phyloP scores from a whole-genome alignment of 306 rosid genomes.

The Mucuna pruriens region DNA sequence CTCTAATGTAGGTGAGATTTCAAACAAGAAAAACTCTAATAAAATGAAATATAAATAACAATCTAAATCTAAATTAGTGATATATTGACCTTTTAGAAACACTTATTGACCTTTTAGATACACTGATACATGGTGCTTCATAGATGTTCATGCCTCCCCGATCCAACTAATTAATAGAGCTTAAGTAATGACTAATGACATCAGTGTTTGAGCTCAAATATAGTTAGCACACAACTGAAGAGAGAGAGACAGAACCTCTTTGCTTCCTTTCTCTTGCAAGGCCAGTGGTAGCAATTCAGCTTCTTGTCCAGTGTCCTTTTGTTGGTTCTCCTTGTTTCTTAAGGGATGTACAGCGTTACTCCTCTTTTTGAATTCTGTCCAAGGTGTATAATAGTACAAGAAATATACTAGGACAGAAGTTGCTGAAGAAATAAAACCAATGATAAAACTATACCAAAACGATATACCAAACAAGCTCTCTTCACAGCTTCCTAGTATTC shows the following conservation, averaged over 20 bases:
- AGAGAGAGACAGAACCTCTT: conserved; percentile 41
- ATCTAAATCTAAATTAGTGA: too few relatives aligned
- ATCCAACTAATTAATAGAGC: too few relatives aligned
- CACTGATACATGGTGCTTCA: too few relatives aligned
- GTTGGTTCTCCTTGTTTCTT: conserved; percentile 23
- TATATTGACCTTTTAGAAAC: too few relatives aligned
- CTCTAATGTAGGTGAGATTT: too few relatives aligned
- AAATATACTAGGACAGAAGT: conserved; percentile 9
- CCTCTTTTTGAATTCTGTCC: conserved; percentile 15
- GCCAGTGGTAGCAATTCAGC: conserved; percentile 19
- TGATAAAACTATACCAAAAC: conserved; percentile 32
- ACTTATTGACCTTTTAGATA: too few relatives aligned
- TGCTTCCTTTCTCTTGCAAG: conserved; percentile 3
- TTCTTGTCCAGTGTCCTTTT: not conserved
- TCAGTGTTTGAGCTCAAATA: not conserved
- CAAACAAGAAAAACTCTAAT: too few relatives aligned
- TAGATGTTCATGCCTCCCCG: not conserved
- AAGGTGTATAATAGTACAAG: not conserved
- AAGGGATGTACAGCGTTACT: not conserved
- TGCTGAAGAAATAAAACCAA: conserved; percentile 39
- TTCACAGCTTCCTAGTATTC: conserved; percentile 20
- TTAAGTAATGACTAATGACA: not conserved
- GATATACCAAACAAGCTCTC: conserved; percentile 15
- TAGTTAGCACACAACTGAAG: not conserved
- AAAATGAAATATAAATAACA: too few relatives aligned